Evolutionary conservation across 2,329 filamentous ascomycete species (phyloP).

Genomic region (Monosporascus ibericus): DNA sequence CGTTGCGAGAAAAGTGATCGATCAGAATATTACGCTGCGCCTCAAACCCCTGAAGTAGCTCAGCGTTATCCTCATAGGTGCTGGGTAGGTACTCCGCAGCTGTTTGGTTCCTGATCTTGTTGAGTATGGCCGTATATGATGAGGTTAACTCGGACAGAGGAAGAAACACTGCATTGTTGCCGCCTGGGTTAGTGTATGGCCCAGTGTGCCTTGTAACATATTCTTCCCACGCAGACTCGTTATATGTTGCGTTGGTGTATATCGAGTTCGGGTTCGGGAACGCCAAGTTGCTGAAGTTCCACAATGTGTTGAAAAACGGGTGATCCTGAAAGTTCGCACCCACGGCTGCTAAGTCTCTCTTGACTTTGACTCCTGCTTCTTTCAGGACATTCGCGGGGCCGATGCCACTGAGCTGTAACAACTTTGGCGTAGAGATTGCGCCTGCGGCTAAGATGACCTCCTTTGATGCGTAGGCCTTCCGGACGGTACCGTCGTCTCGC

Average conservation of each 20-base stretch:
- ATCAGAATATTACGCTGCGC: conserved; percentile 6
- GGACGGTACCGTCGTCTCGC: neutral
- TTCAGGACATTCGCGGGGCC: conserved; percentile 28
- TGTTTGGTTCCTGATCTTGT: conserved; percentile 1
- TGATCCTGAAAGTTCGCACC: conserved; percentile 54
- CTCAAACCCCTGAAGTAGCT: conserved; percentile 13
- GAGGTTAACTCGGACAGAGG: conserved; percentile 1
- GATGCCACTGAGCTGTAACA: conserved; percentile 37
- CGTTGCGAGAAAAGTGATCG: neutral
- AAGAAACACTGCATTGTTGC: conserved; percentile 15
- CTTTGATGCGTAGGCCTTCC: conserved; percentile 15
- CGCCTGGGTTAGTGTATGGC: conserved; percentile 21
- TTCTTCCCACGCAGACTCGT: conserved; percentile 14
- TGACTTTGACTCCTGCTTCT: conserved; percentile 41
- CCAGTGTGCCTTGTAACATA: conserved; percentile 22
- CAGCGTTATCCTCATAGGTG: neutral
- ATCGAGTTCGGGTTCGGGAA: conserved; percentile 15
- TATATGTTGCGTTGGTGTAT: conserved; percentile 19
- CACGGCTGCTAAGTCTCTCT: conserved; percentile 54
- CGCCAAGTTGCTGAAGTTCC: conserved; percentile 14
- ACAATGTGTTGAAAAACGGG: neutral
- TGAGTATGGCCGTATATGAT: conserved; percentile 4
- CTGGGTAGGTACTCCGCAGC: neutral
- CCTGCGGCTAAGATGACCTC: conserved; percentile 38
- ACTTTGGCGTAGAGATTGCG: conserved; percentile 34